A percentile compares a stretch with the other conserved stretches of the same genome.
These are phyloP conservation scores for Boletus rubroflammeus DNA, from an alignment of 768 basidiomycete species.

Conservation along the genomic window DNA sequence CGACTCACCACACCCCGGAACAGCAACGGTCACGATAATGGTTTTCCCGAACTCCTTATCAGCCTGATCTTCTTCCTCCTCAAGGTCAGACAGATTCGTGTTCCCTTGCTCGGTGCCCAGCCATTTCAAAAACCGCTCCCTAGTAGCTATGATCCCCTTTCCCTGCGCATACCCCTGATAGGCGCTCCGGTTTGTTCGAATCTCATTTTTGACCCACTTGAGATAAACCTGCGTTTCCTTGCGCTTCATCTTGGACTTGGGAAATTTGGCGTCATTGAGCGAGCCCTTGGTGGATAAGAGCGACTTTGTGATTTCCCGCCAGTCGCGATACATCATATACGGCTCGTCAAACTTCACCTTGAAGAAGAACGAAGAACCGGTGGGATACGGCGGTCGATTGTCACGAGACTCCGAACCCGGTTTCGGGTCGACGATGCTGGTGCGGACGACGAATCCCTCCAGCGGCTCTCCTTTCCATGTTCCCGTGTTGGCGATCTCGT, in stretches of 20 bases:
- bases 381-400: constrained; percentile 58
- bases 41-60: constrained; percentile 57
- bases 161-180: constrained; percentile 67
- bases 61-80: constrained; percentile 14
- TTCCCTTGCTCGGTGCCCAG: constrained; percentile 47
- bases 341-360: constrained; percentile 99
- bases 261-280: constrained; percentile 38
- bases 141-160: constrained; percentile 79
- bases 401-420: constrained; percentile 26
- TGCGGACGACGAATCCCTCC: constrained; percentile 94
- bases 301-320: constrained; percentile 87
- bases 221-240: constrained; percentile 78
- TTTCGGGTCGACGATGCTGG: constrained; percentile 50
- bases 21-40: constrained; percentile 81
- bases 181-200: constrained; percentile 50
- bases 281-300: constrained; percentile 47
- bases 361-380: constrained; percentile 93
- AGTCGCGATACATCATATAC: constrained; percentile 97
- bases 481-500: constrained; percentile 60
- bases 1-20: constrained; percentile 85
- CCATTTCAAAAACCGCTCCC: constrained; percentile 79
- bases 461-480: constrained; percentile 81
- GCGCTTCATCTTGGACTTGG: constrained; percentile 67
- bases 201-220: constrained; percentile 79
- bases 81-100: constrained; percentile 28